Evolutionary conservation across 495 filamentous ascomycete species (phyloP).

Genomic region (Bacidia gigantensis): DNA sequence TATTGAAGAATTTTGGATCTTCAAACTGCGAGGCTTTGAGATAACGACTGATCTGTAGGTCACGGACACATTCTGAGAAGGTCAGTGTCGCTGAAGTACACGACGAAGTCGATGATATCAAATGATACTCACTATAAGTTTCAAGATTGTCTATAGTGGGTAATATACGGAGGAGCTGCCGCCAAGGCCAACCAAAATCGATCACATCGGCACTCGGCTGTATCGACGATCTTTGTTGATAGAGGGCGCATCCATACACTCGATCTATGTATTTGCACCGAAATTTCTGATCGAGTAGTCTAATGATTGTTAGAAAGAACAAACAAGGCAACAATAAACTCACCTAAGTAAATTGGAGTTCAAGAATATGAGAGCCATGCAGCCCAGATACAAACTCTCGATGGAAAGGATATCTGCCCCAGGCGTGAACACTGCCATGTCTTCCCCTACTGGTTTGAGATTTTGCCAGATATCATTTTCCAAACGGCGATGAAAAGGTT

Average conservation of each 20-base stretch:
- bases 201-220: not conserved
- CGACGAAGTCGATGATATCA: not conserved
- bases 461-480: slow-evolving; percentile 8
- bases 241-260: slow-evolving; percentile 10
- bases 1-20: slow-evolving; percentile 10
- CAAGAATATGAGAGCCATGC: slow-evolving; percentile 4
- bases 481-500: slow-evolving; percentile 9
- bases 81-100: slow-evolving; percentile 1
- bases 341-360: slow-evolving; percentile 6
- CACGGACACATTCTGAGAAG: slow-evolving; percentile 2
- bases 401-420: not conserved
- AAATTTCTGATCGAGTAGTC: not conserved
- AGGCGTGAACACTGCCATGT: not conserved
- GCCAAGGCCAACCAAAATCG: slow-evolving; percentile 12
- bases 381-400: slow-evolving; percentile 7
- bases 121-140: not conserved
- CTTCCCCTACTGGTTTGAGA: not conserved
- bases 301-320: too few relatives aligned
- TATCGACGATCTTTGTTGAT: slow-evolving; percentile 6
- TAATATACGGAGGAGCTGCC: slow-evolving; percentile 1
- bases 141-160: not conserved
- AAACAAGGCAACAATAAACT: not conserved
- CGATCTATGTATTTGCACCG: slow-evolving; percentile 7
- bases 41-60: slow-evolving; percentile 8
- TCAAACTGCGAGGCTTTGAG: slow-evolving; percentile 7